Conservation (phyloP, 768 basidiomycete genomes). For the Cytidiella melzeri region DNA sequence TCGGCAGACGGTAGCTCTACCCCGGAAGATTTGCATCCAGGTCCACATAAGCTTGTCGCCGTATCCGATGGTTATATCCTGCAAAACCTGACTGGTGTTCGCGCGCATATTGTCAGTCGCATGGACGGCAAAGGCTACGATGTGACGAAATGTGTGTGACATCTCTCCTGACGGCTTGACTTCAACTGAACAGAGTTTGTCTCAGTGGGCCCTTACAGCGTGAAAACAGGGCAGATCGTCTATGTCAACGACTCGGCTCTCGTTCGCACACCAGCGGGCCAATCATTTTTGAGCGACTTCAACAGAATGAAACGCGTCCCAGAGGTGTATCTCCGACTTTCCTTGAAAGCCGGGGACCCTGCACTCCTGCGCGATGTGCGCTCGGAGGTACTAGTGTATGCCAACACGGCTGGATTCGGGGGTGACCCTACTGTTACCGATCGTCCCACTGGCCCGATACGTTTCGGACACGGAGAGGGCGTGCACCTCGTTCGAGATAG, state of each 20-base stretch:
- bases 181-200: constrained; percentile 5
- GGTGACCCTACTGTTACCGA: constrained; percentile 42
- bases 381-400: constrained; percentile 47
- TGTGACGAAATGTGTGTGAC: constrained; percentile 64
- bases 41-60: constrained; percentile 53
- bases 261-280: constrained; percentile 29
- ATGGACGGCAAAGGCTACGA: constrained; percentile 85
- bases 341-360: constrained; percentile 44
- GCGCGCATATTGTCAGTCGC: constrained; percentile 70
- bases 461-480: constrained; percentile 47
- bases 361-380: constrained; percentile 30
- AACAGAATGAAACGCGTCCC: constrained; percentile 23
- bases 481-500: constrained; percentile 47
- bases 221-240: constrained; percentile 75
- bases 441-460: constrained; percentile 25
- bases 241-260: constrained; percentile 67
- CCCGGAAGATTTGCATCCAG: constrained; percentile 67
- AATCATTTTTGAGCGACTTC: constrained; percentile 9
- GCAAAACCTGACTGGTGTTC: constrained; percentile 72
- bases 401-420: constrained; percentile 66
- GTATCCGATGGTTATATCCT: constrained; percentile 68
- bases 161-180: not conserved
- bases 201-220: constrained; percentile 75
- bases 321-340: constrained; percentile 56
- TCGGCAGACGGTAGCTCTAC: constrained; percentile 49